Percentiles rank a stretch among this genome's conserved stretches.
phyloP scores from a whole-genome alignment of 1,284 basidiomycete genomes.

The Ganoderma resinaceum region DNA sequence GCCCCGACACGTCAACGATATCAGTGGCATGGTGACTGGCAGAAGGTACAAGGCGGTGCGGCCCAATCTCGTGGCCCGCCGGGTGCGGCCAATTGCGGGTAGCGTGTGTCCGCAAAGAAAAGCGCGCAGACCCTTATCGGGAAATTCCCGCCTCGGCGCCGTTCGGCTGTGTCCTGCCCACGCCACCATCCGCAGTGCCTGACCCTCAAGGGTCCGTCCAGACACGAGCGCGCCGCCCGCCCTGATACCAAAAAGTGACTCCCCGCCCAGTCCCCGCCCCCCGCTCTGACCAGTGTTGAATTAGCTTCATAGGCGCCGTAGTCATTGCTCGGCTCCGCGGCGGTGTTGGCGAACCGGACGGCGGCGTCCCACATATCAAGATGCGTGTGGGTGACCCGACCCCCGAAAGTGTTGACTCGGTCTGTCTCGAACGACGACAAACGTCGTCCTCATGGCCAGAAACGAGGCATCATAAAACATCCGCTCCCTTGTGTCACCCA shows the following conservation, averaged over 20 bases:
- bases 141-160: constrained; percentile 4
- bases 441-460: background rate
- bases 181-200: background rate
- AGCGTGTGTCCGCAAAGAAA: background rate
- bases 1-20: background rate
- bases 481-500: background rate
- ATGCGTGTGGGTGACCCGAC: background rate
- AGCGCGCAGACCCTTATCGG: background rate
- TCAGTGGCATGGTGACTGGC: background rate
- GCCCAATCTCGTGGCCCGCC: background rate
- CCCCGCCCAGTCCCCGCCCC: background rate
- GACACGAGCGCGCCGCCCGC: background rate
- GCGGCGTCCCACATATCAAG: background rate
- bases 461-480: background rate
- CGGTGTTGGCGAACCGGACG: background rate
- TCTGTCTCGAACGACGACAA: background rate
- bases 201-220: background rate
- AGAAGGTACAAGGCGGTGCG: background rate
- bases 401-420: background rate
- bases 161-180: background rate
- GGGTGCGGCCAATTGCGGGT: background rate
- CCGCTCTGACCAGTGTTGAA: no score
- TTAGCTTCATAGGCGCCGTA: background rate
- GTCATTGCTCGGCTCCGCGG: background rate
- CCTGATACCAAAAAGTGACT: background rate